Conservation (phyloP, 768 basidiomycete genomes). For the Cyclocybe aegerita region DNA sequence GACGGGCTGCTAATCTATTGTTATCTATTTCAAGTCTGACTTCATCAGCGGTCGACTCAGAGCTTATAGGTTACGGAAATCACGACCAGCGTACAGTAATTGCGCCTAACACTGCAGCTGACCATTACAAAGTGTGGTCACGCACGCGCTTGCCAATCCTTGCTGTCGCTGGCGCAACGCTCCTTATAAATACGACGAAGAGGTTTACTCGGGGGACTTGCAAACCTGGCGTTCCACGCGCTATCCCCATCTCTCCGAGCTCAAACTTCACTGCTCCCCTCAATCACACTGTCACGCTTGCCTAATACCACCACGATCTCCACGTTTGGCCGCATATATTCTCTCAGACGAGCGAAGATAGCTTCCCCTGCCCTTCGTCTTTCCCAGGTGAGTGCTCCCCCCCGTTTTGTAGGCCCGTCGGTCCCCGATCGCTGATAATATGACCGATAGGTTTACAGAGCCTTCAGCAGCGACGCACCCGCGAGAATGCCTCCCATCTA, state of each 20-base stretch:
- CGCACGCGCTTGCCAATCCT: constrained; percentile 3
- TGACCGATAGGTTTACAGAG: constrained; percentile 27
- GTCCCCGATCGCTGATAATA: not conserved
- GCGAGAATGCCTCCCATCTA: constrained; percentile 70
- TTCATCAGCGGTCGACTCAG: too few relatives aligned
- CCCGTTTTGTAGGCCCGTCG: not conserved
- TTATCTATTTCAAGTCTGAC: too few relatives aligned
- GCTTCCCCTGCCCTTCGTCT: constrained; percentile 15
- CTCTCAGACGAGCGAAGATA: too few relatives aligned
- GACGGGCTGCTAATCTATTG: too few relatives aligned
- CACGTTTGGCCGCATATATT: not conserved
- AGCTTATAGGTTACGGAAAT: too few relatives aligned
- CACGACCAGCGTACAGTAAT: too few relatives aligned
- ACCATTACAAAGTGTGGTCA: constrained; percentile 8
- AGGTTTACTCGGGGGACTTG: constrained; percentile 4
- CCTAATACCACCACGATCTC: not conserved
- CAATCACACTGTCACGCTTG: not conserved
- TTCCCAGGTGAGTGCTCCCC: constrained; percentile 17
- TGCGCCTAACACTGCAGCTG: too few relatives aligned
- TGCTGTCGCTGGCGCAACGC: constrained; percentile 1
- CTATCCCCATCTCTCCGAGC: constrained; percentile 5
- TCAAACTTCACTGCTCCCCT: not conserved
- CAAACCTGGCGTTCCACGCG: constrained; percentile 21
- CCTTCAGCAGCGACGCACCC: constrained; percentile 34
- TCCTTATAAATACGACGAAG: constrained; percentile 5